Base-by-base conservation (phyloP, 108 stramenopile genomes). In the Skeletonema grethae region DNA sequence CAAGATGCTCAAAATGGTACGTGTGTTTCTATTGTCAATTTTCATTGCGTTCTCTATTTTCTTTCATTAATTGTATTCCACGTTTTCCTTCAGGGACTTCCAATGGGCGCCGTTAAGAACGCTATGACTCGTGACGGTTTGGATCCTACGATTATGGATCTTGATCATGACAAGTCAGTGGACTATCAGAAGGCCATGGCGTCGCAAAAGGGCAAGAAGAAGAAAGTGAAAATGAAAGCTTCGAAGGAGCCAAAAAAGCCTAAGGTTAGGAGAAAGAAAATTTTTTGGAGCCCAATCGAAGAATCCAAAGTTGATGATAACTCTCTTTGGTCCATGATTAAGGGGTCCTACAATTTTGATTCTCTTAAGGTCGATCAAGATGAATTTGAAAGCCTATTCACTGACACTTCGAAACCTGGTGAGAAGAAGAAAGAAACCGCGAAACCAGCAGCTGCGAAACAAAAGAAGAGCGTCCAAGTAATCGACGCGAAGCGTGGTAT, bases 341-440 rank as follows among this genome's bases (percentile, higher is more conserved):
- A 82, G 57, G 94, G 85, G 18, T 60, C 67, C 9, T 61, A 91
- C 64, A 69, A 70, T 28, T 91, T 92, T 82, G 67, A 80, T 5
- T 82, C 88, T 31, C 68, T 97, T 36, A 84, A 91, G 13, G 80
- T 92, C 45, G 96, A 97, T 63, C 75, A 74, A 65, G 91, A 80
- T 18, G 96, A 97, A 68, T 97, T 97, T 65, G 90, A 95, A 63
- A 92, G 91, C 53, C 73, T 97, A 15, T 97, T 97, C 72, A 94
- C 92, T 46, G 91, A 92, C 63, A 79, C 90, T 25, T 70, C 87
- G 3, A 77, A 91, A 65, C 84, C 92, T 55, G 79, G 67, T 22
- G 87, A 88, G 7, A 82, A 90, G 85, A 87, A 88, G 69, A 87
- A 76, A 55, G 48, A 59, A 13, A 39, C 24, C 29, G 80, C 74